phyloP scores from a whole-genome alignment of 352 stramenopile genomes.

The Phytophthora europaea region DNA sequence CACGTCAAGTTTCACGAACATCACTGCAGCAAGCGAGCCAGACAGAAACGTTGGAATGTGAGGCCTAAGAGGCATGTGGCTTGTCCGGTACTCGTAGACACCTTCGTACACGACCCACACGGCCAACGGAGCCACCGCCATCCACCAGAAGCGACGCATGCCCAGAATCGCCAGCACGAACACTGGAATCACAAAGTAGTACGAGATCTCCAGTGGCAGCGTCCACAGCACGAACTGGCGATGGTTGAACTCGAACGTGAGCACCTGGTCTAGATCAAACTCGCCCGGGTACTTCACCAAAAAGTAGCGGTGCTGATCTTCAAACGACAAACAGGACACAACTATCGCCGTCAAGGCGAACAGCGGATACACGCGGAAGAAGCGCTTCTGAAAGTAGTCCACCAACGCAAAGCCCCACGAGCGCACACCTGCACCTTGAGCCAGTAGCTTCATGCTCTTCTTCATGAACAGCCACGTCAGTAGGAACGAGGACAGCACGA shows the following conservation, averaged over 20 bases:
- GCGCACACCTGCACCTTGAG: slow-evolving; percentile 24
- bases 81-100: slow-evolving; percentile 33
- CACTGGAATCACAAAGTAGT: slow-evolving; percentile 58
- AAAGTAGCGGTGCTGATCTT: slow-evolving; percentile 44
- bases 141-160: slow-evolving; percentile 41
- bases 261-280: slow-evolving; percentile 51
- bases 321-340: slow-evolving; percentile 41
- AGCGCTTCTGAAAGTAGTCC: slow-evolving; percentile 63
- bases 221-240: slow-evolving; percentile 66
- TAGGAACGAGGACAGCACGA: slow-evolving; percentile 60
- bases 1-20: slow-evolving; percentile 41
- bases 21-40: slow-evolving; percentile 48
- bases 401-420: slow-evolving; percentile 31
- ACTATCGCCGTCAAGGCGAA: slow-evolving; percentile 45
- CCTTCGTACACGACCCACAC: slow-evolving; percentile 42
- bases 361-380: slow-evolving; percentile 69
- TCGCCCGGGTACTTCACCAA: slow-evolving; percentile 32
- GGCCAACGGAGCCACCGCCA: slow-evolving; percentile 30
- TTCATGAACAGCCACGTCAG: slow-evolving; percentile 55
- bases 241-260: slow-evolving; percentile 48
- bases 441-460: slow-evolving; percentile 41
- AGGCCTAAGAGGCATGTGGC: slow-evolving; percentile 37
- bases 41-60: slow-evolving; percentile 51
- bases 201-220: slow-evolving; percentile 58
- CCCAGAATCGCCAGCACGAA: slow-evolving; percentile 41